A percentile compares a stretch with the other conserved stretches of the same genome.
Conservation (phyloP, 805 yeast species). For the Saturnispora besseyi region DNA sequence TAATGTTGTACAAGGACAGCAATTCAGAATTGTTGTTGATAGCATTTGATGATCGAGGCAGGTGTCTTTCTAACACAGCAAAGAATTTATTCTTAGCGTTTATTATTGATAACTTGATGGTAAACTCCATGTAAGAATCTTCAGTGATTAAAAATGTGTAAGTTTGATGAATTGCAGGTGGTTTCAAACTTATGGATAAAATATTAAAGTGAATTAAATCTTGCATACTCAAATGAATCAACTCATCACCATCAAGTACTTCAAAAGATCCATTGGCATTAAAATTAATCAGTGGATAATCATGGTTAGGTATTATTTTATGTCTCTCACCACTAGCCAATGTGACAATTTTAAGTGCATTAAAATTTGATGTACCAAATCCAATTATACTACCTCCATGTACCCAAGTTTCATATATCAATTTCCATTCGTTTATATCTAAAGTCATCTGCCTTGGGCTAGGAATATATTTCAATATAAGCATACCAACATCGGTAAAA, state of each 20-base stretch:
- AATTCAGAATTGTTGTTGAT: not conserved
- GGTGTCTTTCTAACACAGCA: conserved; percentile 4
- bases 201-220: conserved; percentile 7
- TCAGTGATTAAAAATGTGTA: not conserved
- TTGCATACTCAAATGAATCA: not conserved
- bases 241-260: conserved; percentile 1
- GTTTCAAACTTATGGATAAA: not conserved
- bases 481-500: conserved; percentile 7
- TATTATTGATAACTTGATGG: not conserved
- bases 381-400: not conserved
- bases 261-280: not conserved
- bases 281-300: conserved; percentile 2
- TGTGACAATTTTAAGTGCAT: not conserved
- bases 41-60: not conserved
- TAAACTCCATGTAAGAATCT: not conserved
- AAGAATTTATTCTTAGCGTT: not conserved
- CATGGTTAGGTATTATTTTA: conserved; percentile 6
- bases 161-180: not conserved
- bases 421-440: not conserved
- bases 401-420: not conserved
- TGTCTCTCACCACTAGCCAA: not conserved
- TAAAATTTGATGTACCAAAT: conserved; percentile 5
- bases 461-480: not conserved
- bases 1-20: not conserved
- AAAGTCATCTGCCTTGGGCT: not conserved